Conservation (phyloP, 1,284 basidiomycete species). For the Leccinum fuscescens region DNA sequence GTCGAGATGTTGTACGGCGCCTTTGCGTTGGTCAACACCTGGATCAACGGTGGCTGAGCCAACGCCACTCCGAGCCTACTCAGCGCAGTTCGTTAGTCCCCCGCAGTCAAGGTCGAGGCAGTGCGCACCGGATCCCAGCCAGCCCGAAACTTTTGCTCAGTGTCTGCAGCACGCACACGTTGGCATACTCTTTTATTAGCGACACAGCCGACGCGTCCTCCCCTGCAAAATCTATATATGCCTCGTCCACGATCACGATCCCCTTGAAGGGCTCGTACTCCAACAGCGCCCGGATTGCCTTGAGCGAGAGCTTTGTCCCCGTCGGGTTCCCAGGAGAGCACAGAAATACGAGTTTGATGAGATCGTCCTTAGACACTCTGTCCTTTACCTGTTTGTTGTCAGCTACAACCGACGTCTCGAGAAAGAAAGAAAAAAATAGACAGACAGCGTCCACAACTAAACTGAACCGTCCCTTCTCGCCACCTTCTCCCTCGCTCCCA, state of each 20-base stretch:
- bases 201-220: conserved; percentile 63
- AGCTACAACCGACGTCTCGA: background rate
- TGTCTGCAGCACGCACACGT: conserved; percentile 93
- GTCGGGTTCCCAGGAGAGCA: conserved; percentile 99
- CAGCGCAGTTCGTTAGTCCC: background rate
- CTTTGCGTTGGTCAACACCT: conserved; percentile 93
- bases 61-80: conserved; percentile 84
- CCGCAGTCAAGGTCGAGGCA: background rate
- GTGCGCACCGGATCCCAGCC: conserved; percentile 83
- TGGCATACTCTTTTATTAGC: conserved; percentile 81
- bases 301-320: conserved; percentile 81
- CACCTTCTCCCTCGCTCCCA: conserved; percentile 59
- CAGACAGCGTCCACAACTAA: conserved; percentile 74
- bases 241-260: conserved; percentile 93
- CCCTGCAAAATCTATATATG: conserved; percentile 92
- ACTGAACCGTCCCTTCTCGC: conserved; percentile 75
- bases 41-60: conserved; percentile 86
- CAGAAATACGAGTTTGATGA: conserved; percentile 90
- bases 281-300: conserved; percentile 69
- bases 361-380: conserved; percentile 61
- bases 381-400: conserved; percentile 62
- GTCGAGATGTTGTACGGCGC: conserved; percentile 97
- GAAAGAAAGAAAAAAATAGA: conserved; percentile 11
- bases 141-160: conserved; percentile 96
- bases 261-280: conserved; percentile 86